Evolutionary conservation across 164 flowering plant genomes (phyloP).

Genomic region (Euptelea pleiosperma): DNA sequence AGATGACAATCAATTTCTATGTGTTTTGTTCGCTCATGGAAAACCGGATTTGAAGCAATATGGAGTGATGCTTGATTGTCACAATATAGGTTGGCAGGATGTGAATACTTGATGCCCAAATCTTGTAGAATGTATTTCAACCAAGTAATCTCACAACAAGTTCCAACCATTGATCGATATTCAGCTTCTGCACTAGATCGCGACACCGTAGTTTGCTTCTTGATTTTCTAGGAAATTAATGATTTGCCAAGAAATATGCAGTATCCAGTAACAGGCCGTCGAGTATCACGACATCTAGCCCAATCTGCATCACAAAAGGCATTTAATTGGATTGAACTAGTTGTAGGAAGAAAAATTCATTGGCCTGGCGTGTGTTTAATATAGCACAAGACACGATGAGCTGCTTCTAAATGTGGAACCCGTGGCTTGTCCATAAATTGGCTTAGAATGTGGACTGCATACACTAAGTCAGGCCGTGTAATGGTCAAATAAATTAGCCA

Average conservation of each 20-base stretch:
- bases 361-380: not conserved
- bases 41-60: conserved; percentile 12
- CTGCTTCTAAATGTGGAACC: conserved; percentile 1
- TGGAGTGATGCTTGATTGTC: conserved; percentile 14
- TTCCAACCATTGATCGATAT: conserved; percentile 1
- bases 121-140: not conserved
- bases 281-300: not conserved
- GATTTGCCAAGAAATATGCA: not conserved
- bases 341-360: not conserved
- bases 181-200: not conserved
- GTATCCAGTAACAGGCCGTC: not conserved
- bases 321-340: not conserved
- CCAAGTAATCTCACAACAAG: conserved; percentile 1
- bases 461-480: not conserved
- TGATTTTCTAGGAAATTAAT: not conserved
- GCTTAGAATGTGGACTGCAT: not conserved
- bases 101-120: not conserved
- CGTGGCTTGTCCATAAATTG: conserved; percentile 1
- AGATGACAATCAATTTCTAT: conserved; percentile 10
- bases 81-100: not conserved
- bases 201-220: conserved; percentile 1
- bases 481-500: not conserved
- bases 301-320: conserved; percentile 4
- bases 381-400: not conserved
- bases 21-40: conserved; percentile 17